A percentile compares a stretch with the other conserved stretches of the same genome.
Conservation (phyloP, 257 asterid species). For the Solanum gracilifrons region DNA sequence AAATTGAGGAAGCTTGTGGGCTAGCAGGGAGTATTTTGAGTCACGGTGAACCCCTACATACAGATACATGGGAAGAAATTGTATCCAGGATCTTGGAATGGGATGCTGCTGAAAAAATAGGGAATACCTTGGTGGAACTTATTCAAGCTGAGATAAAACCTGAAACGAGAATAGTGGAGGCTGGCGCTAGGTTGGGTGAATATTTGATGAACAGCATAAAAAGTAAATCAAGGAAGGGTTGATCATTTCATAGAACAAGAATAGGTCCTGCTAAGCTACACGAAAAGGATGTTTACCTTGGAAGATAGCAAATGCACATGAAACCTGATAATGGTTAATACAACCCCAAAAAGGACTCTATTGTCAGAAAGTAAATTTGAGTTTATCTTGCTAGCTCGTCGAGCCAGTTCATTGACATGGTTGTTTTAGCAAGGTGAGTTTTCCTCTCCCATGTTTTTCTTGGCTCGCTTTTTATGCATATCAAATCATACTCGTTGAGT, state of each 20-base stretch:
- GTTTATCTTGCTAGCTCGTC: neutral
- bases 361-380: neutral
- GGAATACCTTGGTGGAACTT: slow-evolving; percentile 26
- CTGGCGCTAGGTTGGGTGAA: slow-evolving; percentile 49
- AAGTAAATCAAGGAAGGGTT: slow-evolving; percentile 23
- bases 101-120: slow-evolving; percentile 22
- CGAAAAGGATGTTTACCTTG: neutral
- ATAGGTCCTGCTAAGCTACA: neutral
- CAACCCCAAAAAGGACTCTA: neutral
- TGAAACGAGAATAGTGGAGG: slow-evolving; percentile 50
- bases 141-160: slow-evolving; percentile 53
- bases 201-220: slow-evolving; percentile 44
- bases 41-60: slow-evolving; percentile 42
- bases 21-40: slow-evolving; percentile 43
- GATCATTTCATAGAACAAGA: slow-evolving; percentile 5
- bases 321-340: neutral
- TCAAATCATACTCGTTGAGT: neutral
- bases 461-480: neutral
- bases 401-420: neutral
- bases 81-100: slow-evolving; percentile 45
- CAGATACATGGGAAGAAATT: slow-evolving; percentile 62
- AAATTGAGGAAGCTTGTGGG: slow-evolving; percentile 59
- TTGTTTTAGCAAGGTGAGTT: neutral
- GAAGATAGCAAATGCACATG: neutral
- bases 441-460: neutral